Base-by-base conservation (phyloP, 139 green algal genomes). In the Chlamydomonas sp. region DNA sequence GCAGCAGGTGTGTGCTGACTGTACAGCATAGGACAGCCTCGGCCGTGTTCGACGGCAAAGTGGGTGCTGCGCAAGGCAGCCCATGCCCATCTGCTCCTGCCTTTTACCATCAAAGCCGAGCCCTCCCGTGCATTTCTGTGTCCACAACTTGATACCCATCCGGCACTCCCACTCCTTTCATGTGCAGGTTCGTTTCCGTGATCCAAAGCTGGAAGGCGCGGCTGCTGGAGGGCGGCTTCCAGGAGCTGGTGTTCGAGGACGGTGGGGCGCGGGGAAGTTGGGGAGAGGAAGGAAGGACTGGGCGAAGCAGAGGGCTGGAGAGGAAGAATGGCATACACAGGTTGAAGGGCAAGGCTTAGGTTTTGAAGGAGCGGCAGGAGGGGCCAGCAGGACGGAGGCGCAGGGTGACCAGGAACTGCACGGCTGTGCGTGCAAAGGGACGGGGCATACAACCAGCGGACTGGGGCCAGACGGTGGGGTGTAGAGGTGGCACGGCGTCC, bases 231-330 rank as follows among this genome's bases (percentile, higher is more conserved):
- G 85, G 73, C 0, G 94, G 94, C 1, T 97, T 95, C 69, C 88
- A 96, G 82, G 86, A 95, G 80, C 85, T 96, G 18, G 96, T 98
- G 62, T 95, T 98, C 86, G 96, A 98, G 77, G 93, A 96, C 61
- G 90, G 82, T 86, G 61, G 31, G 80, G 14, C 69, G 31, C 31
- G 31, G 31, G 31, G 31, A 49, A 49, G 31, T 49, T 49, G 31
- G 31, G 31, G 31, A 49, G 31, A 49, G 31, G 31, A 49, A 49
- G 31, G 31, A 49, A 49, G 31, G 31, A 49, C 31, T 49, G 31
- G 31, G 31, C 31, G 31, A 49, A 49, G 31, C 31, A 49, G 31
- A 49, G 31, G 31, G 31, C 31, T 49, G 31, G 31, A 49, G 31
- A 49, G 31, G 31, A 49, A 49, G 31, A 49, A 49, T 49, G 69